phyloP scores from a whole-genome alignment of 306 rosid species.

The Phaseolus lunatus region DNA sequence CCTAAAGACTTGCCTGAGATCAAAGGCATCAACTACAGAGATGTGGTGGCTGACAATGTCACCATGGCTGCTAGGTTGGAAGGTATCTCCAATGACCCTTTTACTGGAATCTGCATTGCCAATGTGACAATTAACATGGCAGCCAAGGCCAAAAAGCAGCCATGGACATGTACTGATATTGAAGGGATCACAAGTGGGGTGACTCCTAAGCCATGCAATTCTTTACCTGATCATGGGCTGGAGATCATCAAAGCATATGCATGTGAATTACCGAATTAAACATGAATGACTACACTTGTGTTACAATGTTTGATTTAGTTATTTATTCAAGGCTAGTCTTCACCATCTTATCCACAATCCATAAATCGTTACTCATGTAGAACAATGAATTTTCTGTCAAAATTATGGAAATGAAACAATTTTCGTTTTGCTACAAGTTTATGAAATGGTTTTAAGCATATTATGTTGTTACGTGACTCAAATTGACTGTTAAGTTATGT shows the following conservation, averaged over 20 bases:
- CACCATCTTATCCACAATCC: constrained; percentile 21
- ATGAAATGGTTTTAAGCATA: neutral
- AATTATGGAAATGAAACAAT: constrained; percentile 27
- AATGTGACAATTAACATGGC: too few relatives aligned
- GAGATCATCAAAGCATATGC: too few relatives aligned
- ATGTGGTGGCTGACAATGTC: constrained; percentile 72
- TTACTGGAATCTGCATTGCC: constrained; percentile 41
- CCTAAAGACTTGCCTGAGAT: constrained; percentile 72
- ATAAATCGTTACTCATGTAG: constrained; percentile 36
- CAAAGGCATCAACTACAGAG: constrained; percentile 62
- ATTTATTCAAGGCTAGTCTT: constrained; percentile 28
- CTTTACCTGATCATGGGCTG: too few relatives aligned
- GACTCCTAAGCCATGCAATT: too few relatives aligned
- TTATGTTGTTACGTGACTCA: constrained; percentile 1
- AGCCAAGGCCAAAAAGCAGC: too few relatives aligned
- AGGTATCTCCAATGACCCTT: constrained; percentile 73
- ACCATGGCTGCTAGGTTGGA: constrained; percentile 75
- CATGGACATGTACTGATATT: too few relatives aligned
- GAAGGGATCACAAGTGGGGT: too few relatives aligned
- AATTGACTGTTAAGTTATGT: neutral
- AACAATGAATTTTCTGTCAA: constrained; percentile 36
- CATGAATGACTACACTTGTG: constrained; percentile 34
- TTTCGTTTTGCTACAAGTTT: neutral
- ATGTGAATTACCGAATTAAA: constrained; percentile 49
- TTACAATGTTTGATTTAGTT: constrained; percentile 21